These are phyloP conservation scores for Begonia peltatifolia DNA, from an alignment of 306 rosid genomes.

Conservation along the genomic window DNA sequence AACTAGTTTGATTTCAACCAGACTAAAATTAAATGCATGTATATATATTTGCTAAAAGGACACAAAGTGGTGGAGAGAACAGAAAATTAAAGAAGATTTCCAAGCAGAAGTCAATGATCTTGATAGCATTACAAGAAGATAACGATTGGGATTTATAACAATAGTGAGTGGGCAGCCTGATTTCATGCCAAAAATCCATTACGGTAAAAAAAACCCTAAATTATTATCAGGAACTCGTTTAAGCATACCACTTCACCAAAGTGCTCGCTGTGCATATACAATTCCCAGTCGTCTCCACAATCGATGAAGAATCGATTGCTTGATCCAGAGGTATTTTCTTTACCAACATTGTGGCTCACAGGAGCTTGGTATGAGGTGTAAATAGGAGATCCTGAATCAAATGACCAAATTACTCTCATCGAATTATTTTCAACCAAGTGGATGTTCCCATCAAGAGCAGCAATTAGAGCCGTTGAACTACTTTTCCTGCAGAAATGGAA, in stretches of 20 bases:
- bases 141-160: too few relatives aligned
- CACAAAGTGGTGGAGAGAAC: too few relatives aligned
- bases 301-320: constrained; percentile 28
- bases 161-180: too few relatives aligned
- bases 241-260: constrained; percentile 46
- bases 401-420: constrained; percentile 45
- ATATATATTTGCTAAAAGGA: too few relatives aligned
- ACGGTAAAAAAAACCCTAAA: too few relatives aligned
- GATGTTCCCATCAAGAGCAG: constrained; percentile 47
- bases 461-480: constrained; percentile 33
- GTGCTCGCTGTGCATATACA: constrained; percentile 34
- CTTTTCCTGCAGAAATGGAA: constrained; percentile 16
- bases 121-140: too few relatives aligned
- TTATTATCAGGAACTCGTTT: too few relatives aligned
- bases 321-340: constrained; percentile 24
- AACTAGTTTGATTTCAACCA: too few relatives aligned
- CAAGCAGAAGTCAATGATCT: too few relatives aligned
- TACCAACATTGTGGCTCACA: constrained; percentile 11
- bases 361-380: constrained; percentile 43
- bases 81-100: too few relatives aligned
- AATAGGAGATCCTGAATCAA: constrained; percentile 50
- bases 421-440: constrained; percentile 40
- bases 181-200: too few relatives aligned
- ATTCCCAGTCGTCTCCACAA: constrained; percentile 63
- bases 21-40: too few relatives aligned